These are phyloP conservation scores for Didymella pinodella DNA, from an alignment of 2,329 filamentous ascomycete genomes.

Conservation along the genomic window DNA sequence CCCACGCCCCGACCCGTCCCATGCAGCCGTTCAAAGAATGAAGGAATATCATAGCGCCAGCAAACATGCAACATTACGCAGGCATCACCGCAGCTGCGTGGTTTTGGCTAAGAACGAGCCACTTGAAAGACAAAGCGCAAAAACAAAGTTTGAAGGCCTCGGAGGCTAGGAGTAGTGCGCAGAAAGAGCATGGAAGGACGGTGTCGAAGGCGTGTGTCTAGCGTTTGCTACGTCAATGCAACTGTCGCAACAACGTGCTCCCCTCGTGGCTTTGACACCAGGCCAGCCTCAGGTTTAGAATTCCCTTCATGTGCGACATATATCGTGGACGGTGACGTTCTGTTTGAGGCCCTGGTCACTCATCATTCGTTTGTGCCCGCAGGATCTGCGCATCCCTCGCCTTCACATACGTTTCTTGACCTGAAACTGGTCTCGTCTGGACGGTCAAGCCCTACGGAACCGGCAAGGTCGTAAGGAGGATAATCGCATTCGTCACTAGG, in stretches of 20 bases:
- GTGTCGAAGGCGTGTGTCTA: conserved; percentile 12
- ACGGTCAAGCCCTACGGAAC: conserved; percentile 11
- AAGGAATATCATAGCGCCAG: conserved; percentile 11
- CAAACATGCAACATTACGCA: conserved; percentile 18
- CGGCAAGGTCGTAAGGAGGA: conserved; percentile 4
- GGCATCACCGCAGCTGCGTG: conserved; percentile 15
- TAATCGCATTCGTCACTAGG: conserved; percentile 7
- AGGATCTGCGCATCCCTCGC: conserved; percentile 11
- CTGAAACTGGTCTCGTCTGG: conserved; percentile 15
- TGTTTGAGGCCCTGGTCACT: background rate
- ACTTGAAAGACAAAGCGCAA: conserved; percentile 3
- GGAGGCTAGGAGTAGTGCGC: conserved; percentile 13
- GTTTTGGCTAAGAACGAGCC: conserved; percentile 7
- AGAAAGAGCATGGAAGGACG: background rate
- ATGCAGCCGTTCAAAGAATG: conserved; percentile 18
- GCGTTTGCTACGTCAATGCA: conserved; percentile 10
- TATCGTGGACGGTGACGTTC: background rate
- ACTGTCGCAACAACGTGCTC: conserved; percentile 7
- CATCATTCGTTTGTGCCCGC: conserved; percentile 6
- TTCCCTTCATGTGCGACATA: background rate
- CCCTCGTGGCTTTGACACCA: conserved; percentile 10
- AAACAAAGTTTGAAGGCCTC: conserved; percentile 17
- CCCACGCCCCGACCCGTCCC: conserved; percentile 20
- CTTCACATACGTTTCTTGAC: conserved; percentile 16
- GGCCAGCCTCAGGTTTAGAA: background rate